Base-by-base conservation (phyloP, 73 alveolate species). In the Uronychia binucleata region DNA sequence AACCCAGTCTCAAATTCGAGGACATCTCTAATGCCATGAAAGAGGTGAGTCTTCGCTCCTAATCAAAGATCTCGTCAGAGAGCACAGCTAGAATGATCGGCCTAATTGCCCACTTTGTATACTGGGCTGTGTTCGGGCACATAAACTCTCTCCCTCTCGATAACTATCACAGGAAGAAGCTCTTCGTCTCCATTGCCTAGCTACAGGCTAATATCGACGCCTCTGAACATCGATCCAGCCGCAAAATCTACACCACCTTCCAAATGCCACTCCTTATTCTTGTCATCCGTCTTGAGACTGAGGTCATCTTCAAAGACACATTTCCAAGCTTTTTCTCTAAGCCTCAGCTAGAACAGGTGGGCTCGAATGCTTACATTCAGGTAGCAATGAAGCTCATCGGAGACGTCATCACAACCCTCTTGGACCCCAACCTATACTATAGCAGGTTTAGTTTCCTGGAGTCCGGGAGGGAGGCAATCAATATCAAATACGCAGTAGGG, bases 51-150 rank as follows among this genome's bases (percentile, higher is more conserved):
- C 14, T 13, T 13, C 14, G 5, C 34, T 67, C 26, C 5, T 26
- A 13, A 5, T 14, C 1, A 60, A 30, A 82, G 86, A 84, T 89
- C 32, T 81, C 58, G n/a, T 25, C 59, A 31, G 92, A 89, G 28
- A 59, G 67, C n/a, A 32, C 86, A 31, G 92, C 92, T 26, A 77
- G 92, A 75, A 74, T 84, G 59, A 83, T 89, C 1, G 95, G 95
- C 25, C 76, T 89, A 30, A 58, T 83, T 26, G 31, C 90, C 57
- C 95, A 89, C 67, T 84, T 84, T 32, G 85, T 89, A 8, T 89
- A 89, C 83, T 89, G 95, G 95, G 82, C 86, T 26, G 67, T 86
- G 8, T 89, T 89, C 58, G 95, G 95, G 26, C 83, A 84, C 74
- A 75, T 79, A 29, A 83, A 89, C 84, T 79, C 77, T 28, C 84